phyloP scores from a whole-genome alignment of 805 yeast genomes.

The Metschnikowia koreensis region DNA sequence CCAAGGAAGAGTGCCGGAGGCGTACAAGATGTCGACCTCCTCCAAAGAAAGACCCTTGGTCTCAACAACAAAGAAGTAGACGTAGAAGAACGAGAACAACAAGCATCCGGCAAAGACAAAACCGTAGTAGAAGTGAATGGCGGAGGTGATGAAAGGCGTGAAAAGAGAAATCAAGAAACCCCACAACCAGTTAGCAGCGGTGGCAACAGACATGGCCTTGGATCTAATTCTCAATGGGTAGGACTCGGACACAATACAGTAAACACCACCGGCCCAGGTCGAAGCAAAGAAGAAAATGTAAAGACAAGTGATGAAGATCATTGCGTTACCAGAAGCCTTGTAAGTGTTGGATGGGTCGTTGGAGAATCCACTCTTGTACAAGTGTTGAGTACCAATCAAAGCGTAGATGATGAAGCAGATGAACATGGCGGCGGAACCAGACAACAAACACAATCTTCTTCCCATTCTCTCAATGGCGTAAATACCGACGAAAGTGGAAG shows the following conservation, averaged over 20 bases:
- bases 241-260: constrained; percentile 63
- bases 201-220: constrained; percentile 62
- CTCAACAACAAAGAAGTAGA: constrained; percentile 70
- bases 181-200: constrained; percentile 66
- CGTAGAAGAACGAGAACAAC: constrained; percentile 62
- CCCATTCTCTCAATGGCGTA: constrained; percentile 52
- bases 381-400: constrained; percentile 53
- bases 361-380: constrained; percentile 37
- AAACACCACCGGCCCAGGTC: constrained; percentile 75
- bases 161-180: constrained; percentile 61
- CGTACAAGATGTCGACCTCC: constrained; percentile 73
- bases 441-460: constrained; percentile 48
- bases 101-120: constrained; percentile 65
- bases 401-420: constrained; percentile 61
- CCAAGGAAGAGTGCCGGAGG: constrained; percentile 38
- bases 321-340: constrained; percentile 55
- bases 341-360: constrained; percentile 24
- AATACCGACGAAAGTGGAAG: constrained; percentile 55
- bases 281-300: constrained; percentile 67
- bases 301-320: constrained; percentile 65
- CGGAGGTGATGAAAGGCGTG: constrained; percentile 61
- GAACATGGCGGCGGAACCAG: constrained; percentile 54
- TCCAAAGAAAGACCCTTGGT: constrained; percentile 81
- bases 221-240: constrained; percentile 66
- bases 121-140: constrained; percentile 66